A percentile compares a stretch with the other conserved stretches of the same genome.
Conservation (phyloP, 306 rosid species). For the Prunus mira region DNA sequence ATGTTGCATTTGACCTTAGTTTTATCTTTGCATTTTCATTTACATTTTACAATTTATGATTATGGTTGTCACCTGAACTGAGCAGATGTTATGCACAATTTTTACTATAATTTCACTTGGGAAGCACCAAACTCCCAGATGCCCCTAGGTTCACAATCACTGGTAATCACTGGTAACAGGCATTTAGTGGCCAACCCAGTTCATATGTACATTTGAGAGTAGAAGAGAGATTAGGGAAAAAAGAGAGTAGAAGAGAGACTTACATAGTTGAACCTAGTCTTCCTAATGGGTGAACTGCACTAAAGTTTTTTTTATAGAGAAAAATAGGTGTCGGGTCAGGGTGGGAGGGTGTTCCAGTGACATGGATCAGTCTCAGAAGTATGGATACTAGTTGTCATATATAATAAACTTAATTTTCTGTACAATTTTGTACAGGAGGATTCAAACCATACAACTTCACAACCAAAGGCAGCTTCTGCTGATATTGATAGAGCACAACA, state of each 20-base stretch:
- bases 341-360: not conserved
- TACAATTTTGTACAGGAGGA: constrained; percentile 33
- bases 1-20: not conserved
- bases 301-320: not conserved
- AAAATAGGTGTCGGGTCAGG: not conserved
- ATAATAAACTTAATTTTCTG: constrained; percentile 8
- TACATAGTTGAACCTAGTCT: not conserved
- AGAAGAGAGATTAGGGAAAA: not conserved
- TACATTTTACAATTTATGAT: not conserved
- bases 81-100: no score
- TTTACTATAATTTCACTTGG: not conserved
- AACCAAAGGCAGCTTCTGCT: constrained; percentile 32
- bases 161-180: not conserved
- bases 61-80: not conserved
- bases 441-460: constrained; percentile 26
- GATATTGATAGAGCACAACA: constrained; percentile 40
- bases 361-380: constrained; percentile 4
- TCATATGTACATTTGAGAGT: not conserved
- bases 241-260: not conserved
- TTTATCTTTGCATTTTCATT: not conserved
- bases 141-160: not conserved
- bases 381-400: not conserved
- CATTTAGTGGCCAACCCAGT: not conserved
- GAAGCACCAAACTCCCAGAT: not conserved
- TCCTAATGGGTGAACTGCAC: not conserved